Evolutionary conservation across 1,284 basidiomycete species (phyloP), one percentile per base, ranked within the genome.

Genomic region (Marasmius tenuissimus): DNA sequence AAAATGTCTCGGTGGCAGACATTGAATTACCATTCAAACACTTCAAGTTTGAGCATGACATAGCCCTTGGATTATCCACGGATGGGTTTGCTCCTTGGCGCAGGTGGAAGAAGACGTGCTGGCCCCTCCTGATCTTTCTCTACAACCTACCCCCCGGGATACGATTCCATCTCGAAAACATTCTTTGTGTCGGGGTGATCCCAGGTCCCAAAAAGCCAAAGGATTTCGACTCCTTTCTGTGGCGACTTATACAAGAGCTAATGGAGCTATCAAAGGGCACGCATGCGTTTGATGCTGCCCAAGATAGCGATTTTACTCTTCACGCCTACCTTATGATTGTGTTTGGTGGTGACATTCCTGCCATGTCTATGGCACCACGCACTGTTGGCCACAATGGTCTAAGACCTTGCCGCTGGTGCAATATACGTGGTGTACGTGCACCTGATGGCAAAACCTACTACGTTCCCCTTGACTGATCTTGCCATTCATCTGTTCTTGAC

Each of bases 331-430:
- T 75, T 22, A 70, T 78, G 11, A 56, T 74, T 7, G 66, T 72
- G 6, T 73, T 71, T n/a, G n/a, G n/a, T 54, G 72, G 77, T 4
- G 75, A 79, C 59, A 76, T 77, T 34, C 78, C 73, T 6, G 78
- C 77, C 0, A 64, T 78, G 1, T 73, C 75, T 0, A 73, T 75
- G 38, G 22, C 63, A 0, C 64, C 62, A 49, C 57, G 47, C 9
- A 66, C 67, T 57, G 62, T 60, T 35, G 66, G 67, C 16, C 64
- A 65, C 40, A 65, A 65, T 34, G 59, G 61, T 16, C 10, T 61
- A 10, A 20, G 50, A 20, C 61, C 64, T 16, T 65, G 64, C 35
- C 38, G 55, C 2, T 58, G 59, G 40, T 65, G 64, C 57, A 61
- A 61, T 16, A 65, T 65, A 9, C 10, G 9, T 18, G 61, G 56